Conservation (phyloP, 495 filamentous ascomycete species). For the Cryomyces minteri region DNA sequence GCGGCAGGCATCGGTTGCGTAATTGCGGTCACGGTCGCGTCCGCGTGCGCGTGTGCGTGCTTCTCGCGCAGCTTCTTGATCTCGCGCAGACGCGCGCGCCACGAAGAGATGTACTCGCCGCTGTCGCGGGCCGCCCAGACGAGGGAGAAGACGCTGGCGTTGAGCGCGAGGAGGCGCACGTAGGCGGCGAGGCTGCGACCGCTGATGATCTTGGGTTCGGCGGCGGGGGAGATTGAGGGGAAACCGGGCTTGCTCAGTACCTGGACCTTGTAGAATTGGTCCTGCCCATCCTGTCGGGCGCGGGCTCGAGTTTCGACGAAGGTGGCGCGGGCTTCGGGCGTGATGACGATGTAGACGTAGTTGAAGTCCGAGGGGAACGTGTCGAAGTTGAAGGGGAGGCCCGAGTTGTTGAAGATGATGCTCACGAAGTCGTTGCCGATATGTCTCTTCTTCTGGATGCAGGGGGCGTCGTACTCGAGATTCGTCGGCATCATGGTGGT, state of each 20-base stretch:
- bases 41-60: conserved; percentile 2
- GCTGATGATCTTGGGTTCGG: conserved; percentile 71
- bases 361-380: conserved; percentile 90
- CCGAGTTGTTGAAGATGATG: conserved; percentile 93
- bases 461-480: conserved; percentile 51
- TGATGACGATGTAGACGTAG: conserved; percentile 89
- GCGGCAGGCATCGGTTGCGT: not conserved
- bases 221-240: conserved; percentile 75
- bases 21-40: not conserved
- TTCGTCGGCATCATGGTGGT: conserved; percentile 94
- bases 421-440: conserved; percentile 97
- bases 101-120: conserved; percentile 74
- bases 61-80: conserved; percentile 67
- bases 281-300: conserved; percentile 15
- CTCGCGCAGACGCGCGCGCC: conserved; percentile 70
- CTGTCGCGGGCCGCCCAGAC: conserved; percentile 68
- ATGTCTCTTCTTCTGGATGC: conserved; percentile 77
- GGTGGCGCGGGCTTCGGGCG: conserved; percentile 53
- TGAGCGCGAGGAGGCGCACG: conserved; percentile 78
- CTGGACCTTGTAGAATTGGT: conserved; percentile 64
- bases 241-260: conserved; percentile 71
- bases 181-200: conserved; percentile 65
- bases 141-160: conserved; percentile 78
- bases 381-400: conserved; percentile 68
- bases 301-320: conserved; percentile 26